phyloP scores from a whole-genome alignment of 306 rosid species.

The Canavalia gladiata region DNA sequence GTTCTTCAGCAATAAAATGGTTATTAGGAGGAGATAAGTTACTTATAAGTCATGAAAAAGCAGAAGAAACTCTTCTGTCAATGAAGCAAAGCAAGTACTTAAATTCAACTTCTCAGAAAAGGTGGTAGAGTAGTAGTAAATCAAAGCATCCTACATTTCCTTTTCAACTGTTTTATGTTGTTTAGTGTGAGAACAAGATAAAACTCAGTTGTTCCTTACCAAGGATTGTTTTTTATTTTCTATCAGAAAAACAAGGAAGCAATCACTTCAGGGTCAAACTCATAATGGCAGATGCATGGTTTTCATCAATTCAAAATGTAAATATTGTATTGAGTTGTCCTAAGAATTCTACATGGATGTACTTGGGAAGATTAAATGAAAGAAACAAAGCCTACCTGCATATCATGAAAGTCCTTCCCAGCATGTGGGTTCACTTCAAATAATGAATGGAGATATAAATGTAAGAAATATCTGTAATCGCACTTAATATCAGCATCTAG shows the following conservation, averaged over 20 bases:
- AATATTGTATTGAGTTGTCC: constrained; percentile 33
- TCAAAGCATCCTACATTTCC: constrained; percentile 6
- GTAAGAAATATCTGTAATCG: constrained; percentile 76
- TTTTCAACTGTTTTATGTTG: neutral
- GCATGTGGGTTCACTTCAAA: constrained; percentile 83
- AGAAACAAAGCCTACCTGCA: constrained; percentile 70
- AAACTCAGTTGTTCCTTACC: constrained; percentile 14
- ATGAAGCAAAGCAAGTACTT: neutral
- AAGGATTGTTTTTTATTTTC: neutral
- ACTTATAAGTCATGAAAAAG: neutral
- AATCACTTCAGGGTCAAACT: neutral
- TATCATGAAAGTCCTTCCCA: constrained; percentile 83
- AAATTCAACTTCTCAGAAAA: neutral
- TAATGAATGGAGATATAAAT: constrained; percentile 78
- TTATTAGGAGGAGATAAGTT: neutral
- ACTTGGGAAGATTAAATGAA: neutral
- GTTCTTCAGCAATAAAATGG: neutral
- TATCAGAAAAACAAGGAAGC: constrained; percentile 13
- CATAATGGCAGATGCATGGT: neutral
- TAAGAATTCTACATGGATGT: constrained; percentile 29
- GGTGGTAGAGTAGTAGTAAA: constrained; percentile 11
- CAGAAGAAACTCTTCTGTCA: constrained; percentile 10
- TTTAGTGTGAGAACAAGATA: neutral
- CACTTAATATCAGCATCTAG: constrained; percentile 60
- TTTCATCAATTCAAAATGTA: constrained; percentile 34